Evolutionary conservation across 1,284 basidiomycete species (phyloP).

Genomic region (Agaricales sp.): DNA sequence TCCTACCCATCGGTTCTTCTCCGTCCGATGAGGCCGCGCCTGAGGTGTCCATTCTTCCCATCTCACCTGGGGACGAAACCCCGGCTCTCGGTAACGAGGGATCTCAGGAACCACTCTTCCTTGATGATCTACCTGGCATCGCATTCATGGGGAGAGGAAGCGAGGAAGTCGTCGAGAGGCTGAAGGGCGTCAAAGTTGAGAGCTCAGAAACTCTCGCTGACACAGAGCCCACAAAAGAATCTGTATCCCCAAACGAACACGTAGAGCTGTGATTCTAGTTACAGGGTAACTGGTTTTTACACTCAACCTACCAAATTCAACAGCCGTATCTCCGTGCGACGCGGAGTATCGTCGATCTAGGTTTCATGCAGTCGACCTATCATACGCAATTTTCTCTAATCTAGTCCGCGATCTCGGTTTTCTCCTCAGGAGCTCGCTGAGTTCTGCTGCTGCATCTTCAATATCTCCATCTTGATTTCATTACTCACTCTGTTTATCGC

Average conservation of each 20-base stretch:
- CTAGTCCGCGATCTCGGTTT: too few relatives aligned
- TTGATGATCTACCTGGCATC: background rate
- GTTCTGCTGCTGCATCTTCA: too few relatives aligned
- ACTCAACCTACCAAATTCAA: background rate
- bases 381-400: too few relatives aligned
- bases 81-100: too few relatives aligned
- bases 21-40: background rate
- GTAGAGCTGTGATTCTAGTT: background rate
- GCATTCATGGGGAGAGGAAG: background rate
- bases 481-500: background rate
- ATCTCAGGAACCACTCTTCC: background rate
- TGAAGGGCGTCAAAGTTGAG: background rate
- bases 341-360: too few relatives aligned
- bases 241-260: too few relatives aligned
- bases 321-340: too few relatives aligned
- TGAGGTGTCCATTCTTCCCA: background rate
- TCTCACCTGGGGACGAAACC: background rate
- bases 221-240: too few relatives aligned
- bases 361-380: too few relatives aligned
- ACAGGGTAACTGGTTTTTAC: too few relatives aligned
- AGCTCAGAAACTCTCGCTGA: too few relatives aligned
- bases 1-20: background rate
- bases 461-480: background rate
- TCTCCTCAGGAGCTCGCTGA: too few relatives aligned
- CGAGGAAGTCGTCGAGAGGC: background rate